Evolutionary conservation across 345 rosid species (phyloP).

Genomic region (Ailanthus altissimus): DNA sequence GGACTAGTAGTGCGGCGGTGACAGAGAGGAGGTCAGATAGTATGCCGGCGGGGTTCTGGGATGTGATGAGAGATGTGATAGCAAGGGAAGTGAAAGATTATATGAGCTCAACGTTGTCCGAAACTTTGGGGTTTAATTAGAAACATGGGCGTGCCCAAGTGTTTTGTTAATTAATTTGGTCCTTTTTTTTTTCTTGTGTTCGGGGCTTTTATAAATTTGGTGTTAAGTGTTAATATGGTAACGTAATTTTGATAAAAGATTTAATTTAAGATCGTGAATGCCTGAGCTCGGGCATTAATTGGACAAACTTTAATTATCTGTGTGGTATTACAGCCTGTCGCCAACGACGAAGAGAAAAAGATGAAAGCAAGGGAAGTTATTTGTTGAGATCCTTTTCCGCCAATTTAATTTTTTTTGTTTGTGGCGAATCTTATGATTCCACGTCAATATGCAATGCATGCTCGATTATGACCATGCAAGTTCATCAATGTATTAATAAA

Average conservation of each 20-base stretch:
- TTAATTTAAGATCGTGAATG: neutral
- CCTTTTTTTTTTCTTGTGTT: neutral
- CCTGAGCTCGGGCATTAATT: slow-evolving; percentile 2
- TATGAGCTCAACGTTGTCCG: slow-evolving; percentile 42
- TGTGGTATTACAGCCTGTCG: slow-evolving; percentile 22
- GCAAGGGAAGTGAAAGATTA: slow-evolving; percentile 69
- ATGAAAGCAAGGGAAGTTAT: neutral
- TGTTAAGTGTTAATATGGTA: slow-evolving; percentile 3
- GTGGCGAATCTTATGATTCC: neutral
- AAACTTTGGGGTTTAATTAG: slow-evolving; percentile 37
- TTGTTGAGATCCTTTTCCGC: neutral
- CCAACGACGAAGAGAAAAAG: neutral
- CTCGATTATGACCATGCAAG: slow-evolving; percentile 5
- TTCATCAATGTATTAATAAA: neutral
- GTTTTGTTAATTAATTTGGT: neutral
- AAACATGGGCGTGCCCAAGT: neutral
- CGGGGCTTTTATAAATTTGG: neutral
- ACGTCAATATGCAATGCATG: slow-evolving; percentile 7
- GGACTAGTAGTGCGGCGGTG: slow-evolving; percentile 30
- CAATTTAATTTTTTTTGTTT: neutral
- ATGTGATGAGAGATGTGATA: slow-evolving; percentile 62
- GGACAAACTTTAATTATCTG: neutral
- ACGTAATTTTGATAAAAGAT: neutral
- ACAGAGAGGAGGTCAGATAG: slow-evolving; percentile 27
- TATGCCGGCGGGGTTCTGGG: slow-evolving; percentile 61